Percentiles rank a stretch among this genome's conserved stretches.
phyloP scores from a whole-genome alignment of 495 filamentous ascomycete species.

The Patellaria atrata region DNA sequence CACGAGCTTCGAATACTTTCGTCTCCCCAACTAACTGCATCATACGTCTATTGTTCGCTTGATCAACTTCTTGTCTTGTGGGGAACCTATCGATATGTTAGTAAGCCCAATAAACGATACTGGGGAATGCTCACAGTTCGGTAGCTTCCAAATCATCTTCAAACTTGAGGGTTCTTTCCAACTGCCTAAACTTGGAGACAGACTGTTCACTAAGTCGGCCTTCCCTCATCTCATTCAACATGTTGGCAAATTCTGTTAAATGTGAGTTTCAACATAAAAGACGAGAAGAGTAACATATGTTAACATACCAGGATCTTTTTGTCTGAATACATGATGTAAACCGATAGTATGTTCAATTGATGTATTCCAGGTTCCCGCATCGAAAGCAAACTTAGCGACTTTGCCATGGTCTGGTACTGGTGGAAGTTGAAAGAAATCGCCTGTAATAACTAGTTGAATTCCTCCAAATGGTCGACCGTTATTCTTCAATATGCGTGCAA shows the following conservation, averaged over 20 bases:
- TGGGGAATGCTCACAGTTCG: constrained; percentile 47
- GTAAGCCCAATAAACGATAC: background rate
- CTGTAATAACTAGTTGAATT: constrained; percentile 89
- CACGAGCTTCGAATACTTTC: constrained; percentile 52
- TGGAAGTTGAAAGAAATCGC: constrained; percentile 94
- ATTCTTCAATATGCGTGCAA: constrained; percentile 66
- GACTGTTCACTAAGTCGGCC: constrained; percentile 61
- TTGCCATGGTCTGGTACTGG: constrained; percentile 72
- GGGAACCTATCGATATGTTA: constrained; percentile 48
- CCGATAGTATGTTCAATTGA: constrained; percentile 92
- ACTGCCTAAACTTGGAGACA: constrained; percentile 50
- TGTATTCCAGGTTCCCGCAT: constrained; percentile 79
- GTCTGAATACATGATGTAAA: constrained; percentile 88
- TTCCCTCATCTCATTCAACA: constrained; percentile 95
- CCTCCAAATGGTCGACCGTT: constrained; percentile 90
- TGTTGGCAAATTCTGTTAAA: constrained; percentile 62
- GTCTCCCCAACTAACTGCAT: constrained; percentile 49
- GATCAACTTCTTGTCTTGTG: constrained; percentile 78
- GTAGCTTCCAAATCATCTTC: constrained; percentile 74
- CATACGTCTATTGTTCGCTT: constrained; percentile 66
- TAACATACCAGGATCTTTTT: constrained; percentile 64
- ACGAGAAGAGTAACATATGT: constrained; percentile 8
- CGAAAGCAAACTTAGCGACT: constrained; percentile 76
- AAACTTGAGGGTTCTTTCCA: constrained; percentile 55
- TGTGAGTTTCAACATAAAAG: constrained; percentile 19